These are phyloP conservation scores for Zoysia pacifica DNA, from an alignment of 176 grass and related monocot genomes.

Conservation along the genomic window DNA sequence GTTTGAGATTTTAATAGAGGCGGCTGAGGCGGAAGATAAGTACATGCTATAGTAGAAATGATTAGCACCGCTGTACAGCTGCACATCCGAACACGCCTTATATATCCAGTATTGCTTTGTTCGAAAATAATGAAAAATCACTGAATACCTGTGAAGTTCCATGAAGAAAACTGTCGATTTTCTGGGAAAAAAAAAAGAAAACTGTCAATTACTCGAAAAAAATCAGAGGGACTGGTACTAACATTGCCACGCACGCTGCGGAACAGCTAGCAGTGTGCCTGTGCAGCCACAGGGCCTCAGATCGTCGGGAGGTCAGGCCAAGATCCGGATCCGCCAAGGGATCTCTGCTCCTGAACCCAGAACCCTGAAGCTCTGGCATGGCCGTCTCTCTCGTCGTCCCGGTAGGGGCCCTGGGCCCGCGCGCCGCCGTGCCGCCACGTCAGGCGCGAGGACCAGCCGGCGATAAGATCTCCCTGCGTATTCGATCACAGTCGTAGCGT, in stretches of 20 bases:
- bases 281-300: slow-evolving; percentile 38
- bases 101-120: too few species aligned
- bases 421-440: slow-evolving; percentile 42
- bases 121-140: too few species aligned
- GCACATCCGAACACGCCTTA: too few species aligned
- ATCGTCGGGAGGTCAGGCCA: slow-evolving; percentile 43
- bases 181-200: too few species aligned
- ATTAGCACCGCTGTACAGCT: too few species aligned
- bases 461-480: slow-evolving; percentile 15
- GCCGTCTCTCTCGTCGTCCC: background rate
- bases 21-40: too few species aligned
- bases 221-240: too few species aligned
- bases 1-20: too few species aligned
- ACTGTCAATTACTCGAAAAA: too few species aligned
- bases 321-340: slow-evolving; percentile 22
- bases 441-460: background rate
- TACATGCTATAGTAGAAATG: too few species aligned
- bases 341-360: slow-evolving; percentile 19
- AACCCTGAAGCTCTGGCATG: background rate
- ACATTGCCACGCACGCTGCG: background rate
- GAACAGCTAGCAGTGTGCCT: background rate
- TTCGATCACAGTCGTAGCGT: slow-evolving; percentile 3
- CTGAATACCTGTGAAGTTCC: too few species aligned
- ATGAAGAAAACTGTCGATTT: too few species aligned
- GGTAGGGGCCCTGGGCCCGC: slow-evolving; percentile 35